A percentile compares a stretch with the other conserved stretches of the same genome.
Evolutionary conservation across 768 basidiomycete species (phyloP).

Genomic region (Lentinus brumalis): DNA sequence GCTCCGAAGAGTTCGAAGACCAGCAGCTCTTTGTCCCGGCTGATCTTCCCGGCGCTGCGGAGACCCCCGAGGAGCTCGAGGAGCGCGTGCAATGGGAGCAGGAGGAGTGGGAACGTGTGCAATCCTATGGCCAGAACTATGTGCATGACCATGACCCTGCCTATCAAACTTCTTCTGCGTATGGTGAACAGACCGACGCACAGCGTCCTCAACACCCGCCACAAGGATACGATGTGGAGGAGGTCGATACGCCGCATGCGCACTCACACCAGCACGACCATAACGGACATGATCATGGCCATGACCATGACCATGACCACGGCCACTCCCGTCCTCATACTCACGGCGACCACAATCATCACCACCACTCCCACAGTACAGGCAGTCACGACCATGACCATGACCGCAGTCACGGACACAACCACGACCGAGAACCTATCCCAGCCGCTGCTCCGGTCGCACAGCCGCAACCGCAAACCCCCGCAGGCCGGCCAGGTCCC

Average conservation of each 20-base stretch:
- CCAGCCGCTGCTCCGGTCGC: background rate
- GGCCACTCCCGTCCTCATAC: background rate
- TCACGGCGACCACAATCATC: background rate
- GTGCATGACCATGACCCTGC: constrained; percentile 22
- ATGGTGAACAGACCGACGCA: constrained; percentile 6
- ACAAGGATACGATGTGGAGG: constrained; percentile 5
- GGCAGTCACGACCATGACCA: background rate
- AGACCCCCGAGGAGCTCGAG: constrained; percentile 37
- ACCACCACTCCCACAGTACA: background rate
- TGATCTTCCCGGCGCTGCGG: constrained; percentile 57
- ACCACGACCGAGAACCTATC: constrained; percentile 6
- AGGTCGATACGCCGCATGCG: constrained; percentile 8
- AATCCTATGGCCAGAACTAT: constrained; percentile 28
- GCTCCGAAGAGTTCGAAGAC: constrained; percentile 54
- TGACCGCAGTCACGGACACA: background rate
- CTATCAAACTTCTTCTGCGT: constrained; percentile 29
- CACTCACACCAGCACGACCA: constrained; percentile 17
- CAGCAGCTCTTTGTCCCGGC: constrained; percentile 73
- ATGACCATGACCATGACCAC: constrained; percentile 12
- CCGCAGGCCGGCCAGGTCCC: constrained; percentile 25
- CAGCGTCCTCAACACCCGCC: background rate
- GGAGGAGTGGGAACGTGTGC: constrained; percentile 31
- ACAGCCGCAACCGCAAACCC: constrained; percentile 10
- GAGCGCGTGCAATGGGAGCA: constrained; percentile 29
- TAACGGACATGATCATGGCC: constrained; percentile 15